Conservation (phyloP, 805 yeast species). For the Candida pseudofarinosa region DNA sequence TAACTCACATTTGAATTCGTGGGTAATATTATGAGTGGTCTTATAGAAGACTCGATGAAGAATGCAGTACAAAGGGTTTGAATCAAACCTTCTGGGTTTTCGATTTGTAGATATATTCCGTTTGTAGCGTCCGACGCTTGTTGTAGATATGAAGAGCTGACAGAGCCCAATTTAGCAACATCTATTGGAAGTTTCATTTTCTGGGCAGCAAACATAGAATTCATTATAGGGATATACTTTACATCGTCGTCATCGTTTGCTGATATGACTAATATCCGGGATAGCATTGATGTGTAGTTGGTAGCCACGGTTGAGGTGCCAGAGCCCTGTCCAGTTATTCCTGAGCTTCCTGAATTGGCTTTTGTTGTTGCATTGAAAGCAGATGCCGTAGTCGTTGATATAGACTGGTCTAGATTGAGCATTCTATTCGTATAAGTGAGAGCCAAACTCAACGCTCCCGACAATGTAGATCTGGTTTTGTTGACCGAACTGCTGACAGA, state of each 20-base stretch:
- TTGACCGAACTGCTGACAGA: constrained; percentile 19
- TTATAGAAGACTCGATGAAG: constrained; percentile 78
- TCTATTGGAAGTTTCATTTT: constrained; percentile 87
- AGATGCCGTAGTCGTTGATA: constrained; percentile 40
- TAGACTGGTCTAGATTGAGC: constrained; percentile 46
- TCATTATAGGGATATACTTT: constrained; percentile 91
- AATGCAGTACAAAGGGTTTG: constrained; percentile 81
- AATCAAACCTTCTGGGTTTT: constrained; percentile 68
- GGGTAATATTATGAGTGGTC: constrained; percentile 75
- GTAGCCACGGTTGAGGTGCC: constrained; percentile 10
- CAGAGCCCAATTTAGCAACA: constrained; percentile 69
- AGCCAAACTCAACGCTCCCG: constrained; percentile 82
- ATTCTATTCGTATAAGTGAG: constrained; percentile 73
- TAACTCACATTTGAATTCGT: constrained; percentile 85
- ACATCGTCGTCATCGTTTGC: constrained; percentile 71
- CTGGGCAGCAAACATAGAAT: constrained; percentile 92
- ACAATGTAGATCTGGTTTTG: constrained; percentile 43
- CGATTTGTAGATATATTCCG: constrained; percentile 76
- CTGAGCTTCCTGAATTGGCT: constrained; percentile 11
- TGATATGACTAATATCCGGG: constrained; percentile 53
- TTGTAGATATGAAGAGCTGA: constrained; percentile 76
- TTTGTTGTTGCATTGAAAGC: constrained; percentile 39
- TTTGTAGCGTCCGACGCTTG: constrained; percentile 95
- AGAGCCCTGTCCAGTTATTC: constrained; percentile 6
- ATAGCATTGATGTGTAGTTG: constrained; percentile 26